Evolutionary conservation across 208 protist species (phyloP).

Genomic region (Trichomonas gallinae): DNA sequence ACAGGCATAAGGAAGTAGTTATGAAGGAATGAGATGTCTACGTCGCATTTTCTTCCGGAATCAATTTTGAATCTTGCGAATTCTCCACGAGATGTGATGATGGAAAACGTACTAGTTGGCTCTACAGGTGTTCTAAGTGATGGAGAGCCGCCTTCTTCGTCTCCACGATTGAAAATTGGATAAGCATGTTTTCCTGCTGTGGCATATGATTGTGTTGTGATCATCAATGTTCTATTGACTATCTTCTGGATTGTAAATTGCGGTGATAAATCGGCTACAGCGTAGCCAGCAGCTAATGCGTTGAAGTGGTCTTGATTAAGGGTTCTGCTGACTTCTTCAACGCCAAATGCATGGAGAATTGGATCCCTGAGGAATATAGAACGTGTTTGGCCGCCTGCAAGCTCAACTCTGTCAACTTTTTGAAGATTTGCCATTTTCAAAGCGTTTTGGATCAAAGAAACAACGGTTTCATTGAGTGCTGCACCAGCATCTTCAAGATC

Average conservation of each 20-base stretch:
- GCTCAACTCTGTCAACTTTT: neutral
- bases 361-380: neutral
- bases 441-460: neutral
- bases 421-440: neutral
- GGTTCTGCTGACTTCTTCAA: neutral
- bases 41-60: neutral
- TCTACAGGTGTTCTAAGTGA: neutral
- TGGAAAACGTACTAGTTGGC: neutral
- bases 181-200: neutral
- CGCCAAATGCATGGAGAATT: neutral
- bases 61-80: no score
- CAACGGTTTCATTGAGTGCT: neutral
- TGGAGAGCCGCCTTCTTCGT: neutral
- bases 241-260: neutral
- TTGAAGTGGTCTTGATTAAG: neutral
- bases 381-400: neutral
- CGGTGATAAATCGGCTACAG: neutral
- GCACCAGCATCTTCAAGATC: neutral
- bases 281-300: neutral
- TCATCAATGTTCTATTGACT: neutral
- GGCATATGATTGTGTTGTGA: neutral
- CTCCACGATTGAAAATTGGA: neutral
- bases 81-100: neutral
- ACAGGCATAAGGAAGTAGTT: slow-evolving; percentile 9
- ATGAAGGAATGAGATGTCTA: neutral